Base-by-base conservation (phyloP, 2,329 filamentous ascomycete species). In the Penicillium palitans region DNA sequence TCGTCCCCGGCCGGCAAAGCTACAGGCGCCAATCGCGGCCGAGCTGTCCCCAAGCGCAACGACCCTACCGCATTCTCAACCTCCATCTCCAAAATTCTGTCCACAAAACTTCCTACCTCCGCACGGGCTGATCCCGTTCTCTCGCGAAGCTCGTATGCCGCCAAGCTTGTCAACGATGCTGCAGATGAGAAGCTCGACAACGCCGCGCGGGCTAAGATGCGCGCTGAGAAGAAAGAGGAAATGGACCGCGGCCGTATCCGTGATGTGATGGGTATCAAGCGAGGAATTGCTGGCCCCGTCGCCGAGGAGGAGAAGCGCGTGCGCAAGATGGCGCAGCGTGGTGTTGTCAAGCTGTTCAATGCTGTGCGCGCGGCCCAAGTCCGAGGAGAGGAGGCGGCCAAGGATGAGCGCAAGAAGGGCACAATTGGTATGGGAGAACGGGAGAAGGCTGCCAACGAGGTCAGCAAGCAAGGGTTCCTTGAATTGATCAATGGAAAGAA, bases 291-390 rank as follows among this genome's bases (percentile, higher is more conserved):
- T 5, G 84, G 82, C 6, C 76, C 78, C 4, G 79, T 85, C 8
- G 76, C 82, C 17, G 90, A 90, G 70, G 84, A 87, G 68, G 93
- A 98, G 80, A 89, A 87, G 78, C 81, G 86, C 63, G 75, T 98
- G 70, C 86, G 90, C 69, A 95, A 96, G 80, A 91, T 90, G 49
- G 93, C 93, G 45, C 91, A 97, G 77, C 84, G 91, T 55, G 93
- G 93, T 84, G 95, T 99, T 41, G 89, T 98, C 25, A 96, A 93
- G 80, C 81, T 99, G 58, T 99, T 99, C 78, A 97, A 98, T 74
- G 95, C 95, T 0, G 92, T 99, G 33, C 83, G 93, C 45, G 91
- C 91, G 24, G 93, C 95, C 15, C 95, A 99, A 77, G 90, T 97
- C 57, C 90, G 93, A 75, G 93, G 89, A 2, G 85, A 88, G 59